Base-by-base conservation (phyloP, 73 alveolate species). In the Paramecium tetraurelia region DNA sequence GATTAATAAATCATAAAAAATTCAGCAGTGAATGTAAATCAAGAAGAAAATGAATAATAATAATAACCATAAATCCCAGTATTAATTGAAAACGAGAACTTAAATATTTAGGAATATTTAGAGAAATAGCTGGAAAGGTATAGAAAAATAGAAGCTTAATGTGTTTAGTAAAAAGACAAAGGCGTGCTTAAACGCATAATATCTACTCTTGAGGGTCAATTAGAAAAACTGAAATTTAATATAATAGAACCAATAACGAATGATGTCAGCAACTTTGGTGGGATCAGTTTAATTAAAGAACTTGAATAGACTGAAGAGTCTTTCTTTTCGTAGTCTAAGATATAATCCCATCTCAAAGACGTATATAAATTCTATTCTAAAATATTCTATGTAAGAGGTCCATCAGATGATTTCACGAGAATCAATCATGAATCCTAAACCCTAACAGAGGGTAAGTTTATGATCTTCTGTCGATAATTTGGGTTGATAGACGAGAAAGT, bases 201-300 rank as follows among this genome's bases (percentile, higher is more conserved):
- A 4, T 33, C 29, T 3, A 72, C 86, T 9, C 18, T 72, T 20
- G 59, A 72, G 35, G 18, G 36, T 33, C 14, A 72, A 72, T 72
- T 72, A 43, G 86, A 72, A 35, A 72, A 72, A 72, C 38, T 72
- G 31, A 72, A 33, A 43, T 36, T 12, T 38, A 35, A 72, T 29
- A 18, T 33, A 5, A 72, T 72, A 72, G 57, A 72, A 72, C 57
- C 57, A 10, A 36, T 36, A 21, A 72, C 86, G 8, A 72, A 72
- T 72, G 86, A 80, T 46, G 53, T 44, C 9, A 80, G 90, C 31
- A 80, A 80, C 21, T 80, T 80, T 80, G 90, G 90, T 41, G 90
- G 90, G 4, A 80, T 80, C 5, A 44, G 76, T 41, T 48, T 80
- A 80, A 80, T 80, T 22, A 43, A 80, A 41, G 90, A 80, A 6